A percentile compares a stretch with the other conserved stretches of the same genome.
phyloP scores from a whole-genome alignment of 164 flowering plant genomes.

The Saururus chinensis region DNA sequence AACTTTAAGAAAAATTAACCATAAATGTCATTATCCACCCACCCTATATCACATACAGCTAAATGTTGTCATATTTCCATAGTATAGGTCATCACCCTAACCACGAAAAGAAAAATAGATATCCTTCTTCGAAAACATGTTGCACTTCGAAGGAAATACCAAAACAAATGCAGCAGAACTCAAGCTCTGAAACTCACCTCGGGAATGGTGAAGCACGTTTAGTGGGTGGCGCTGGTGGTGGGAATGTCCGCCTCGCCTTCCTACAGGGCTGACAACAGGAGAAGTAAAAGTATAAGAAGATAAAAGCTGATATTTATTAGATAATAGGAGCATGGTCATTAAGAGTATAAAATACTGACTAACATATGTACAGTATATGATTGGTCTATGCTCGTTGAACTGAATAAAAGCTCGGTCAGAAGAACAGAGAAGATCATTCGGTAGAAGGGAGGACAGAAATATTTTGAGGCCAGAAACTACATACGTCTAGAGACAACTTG shows the following conservation, averaged over 20 bases:
- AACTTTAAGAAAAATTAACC: too few species aligned
- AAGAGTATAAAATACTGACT: too few species aligned
- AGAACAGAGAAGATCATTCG: not conserved
- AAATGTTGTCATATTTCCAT: not conserved
- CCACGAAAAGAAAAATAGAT: too few species aligned
- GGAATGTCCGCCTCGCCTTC: constrained; percentile 56
- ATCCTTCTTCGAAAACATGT: too few species aligned
- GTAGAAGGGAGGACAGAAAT: not conserved
- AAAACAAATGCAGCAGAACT: not conserved
- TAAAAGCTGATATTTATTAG: not conserved
- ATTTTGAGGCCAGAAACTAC: too few species aligned
- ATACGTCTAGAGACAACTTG: too few species aligned
- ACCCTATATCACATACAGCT: not conserved
- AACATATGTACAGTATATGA: too few species aligned
- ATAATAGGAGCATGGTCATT: not conserved
- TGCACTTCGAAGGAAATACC: not conserved
- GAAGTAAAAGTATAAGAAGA: too few species aligned
- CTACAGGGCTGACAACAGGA: constrained; percentile 33
- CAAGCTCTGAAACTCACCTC: constrained; percentile 26
- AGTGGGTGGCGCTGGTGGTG: too few species aligned
- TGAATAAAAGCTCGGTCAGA: not conserved
- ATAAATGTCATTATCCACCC: too few species aligned
- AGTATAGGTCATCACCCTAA: not conserved
- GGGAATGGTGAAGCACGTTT: too few species aligned
- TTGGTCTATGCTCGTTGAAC: too few species aligned